Evolutionary conservation across 2,329 filamentous ascomycete genomes (phyloP), one percentile per base, ranked within the genome.

Genomic region (Alternaria novae-zelandiae): DNA sequence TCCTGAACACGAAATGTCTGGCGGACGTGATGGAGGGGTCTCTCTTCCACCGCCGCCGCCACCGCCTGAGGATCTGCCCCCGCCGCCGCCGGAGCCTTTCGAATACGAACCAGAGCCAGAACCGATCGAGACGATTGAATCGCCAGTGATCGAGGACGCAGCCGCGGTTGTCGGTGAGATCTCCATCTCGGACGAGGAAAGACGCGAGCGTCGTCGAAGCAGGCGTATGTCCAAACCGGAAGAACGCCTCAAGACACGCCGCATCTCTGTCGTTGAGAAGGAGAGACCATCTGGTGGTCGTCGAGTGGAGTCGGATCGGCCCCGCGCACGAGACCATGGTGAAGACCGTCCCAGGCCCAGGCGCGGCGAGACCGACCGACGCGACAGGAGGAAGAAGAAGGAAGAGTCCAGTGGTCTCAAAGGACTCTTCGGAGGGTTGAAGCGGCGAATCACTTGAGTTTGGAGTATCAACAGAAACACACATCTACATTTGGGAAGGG

Each of bases 381-480:
- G 54, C 28, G 68, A 69, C 47, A 62, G 64, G 11, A 64, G 73
- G 11, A 75, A 70, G 64, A 78, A 72, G 70, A 78, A 73, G 59
- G 71, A 76, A 32, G 73, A 77, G 23, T 64, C 71, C 15, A 68
- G 72, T 6, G 72, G 72, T 6, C 56, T 79, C 5, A 79, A 76
- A 59, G 68, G 74, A 1, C 55, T 78, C 13, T 72, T 78, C 57
- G 74, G 75, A n/a, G 72, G 76, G 0, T 68, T 78, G 25, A 76
- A 75, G 71, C 76, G 70, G 66, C 70, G 71, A 26, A 70, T 75
- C 53, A 65, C 63, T 55, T 76, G 58, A 68, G 41, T 47, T 54
- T 60, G 43, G 43, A 57, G 45, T 55, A 54, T n/a, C 23, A 57
- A 30, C 13, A 36, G 41, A 11, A 30, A 46, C 23, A 36, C 13